Base-by-base conservation (phyloP, 108 stramenopile species). In the Skeletonema costatum region DNA sequence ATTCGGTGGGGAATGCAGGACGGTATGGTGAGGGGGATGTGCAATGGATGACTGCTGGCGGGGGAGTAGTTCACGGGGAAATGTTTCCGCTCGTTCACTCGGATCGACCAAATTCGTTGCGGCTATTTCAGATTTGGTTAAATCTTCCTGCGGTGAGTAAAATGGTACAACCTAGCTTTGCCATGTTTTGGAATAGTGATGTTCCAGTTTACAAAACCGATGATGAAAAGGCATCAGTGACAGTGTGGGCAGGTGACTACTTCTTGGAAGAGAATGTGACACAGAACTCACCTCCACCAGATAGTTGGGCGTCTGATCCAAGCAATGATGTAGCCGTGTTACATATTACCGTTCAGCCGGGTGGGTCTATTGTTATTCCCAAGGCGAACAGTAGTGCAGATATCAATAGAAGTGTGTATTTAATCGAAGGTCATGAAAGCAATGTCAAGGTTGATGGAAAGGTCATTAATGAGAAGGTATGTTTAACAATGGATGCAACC, bases 1-100 rank as follows among this genome's bases (percentile, higher is more conserved):
- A 97, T 78, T 83, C 76, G 32, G 38, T 85, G 25, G 94, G 94
- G 3, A 93, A 93, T 79, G 82, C 66, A 1, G 90, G 86, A 19
- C 71, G 87, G 6, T 91, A 89, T 77, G 92, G 92, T 9, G 46
- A 75, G 31, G 89, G 88, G 11, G 94, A 96, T 77, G 71, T 97
- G 5, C 97, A 97, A 80, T 96, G 93, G 94, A 93, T 97, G 94
- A 96, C 95, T 3, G 94, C 97, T 9, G 97, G 93, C 16, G 50
- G 58, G 0, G 97, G 97, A 14, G 76, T 96, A 25, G 87, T 93
- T 7, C 97, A 97, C 62, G 87, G 83, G 1, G 92, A 92, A 82
- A 90, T 88, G 86, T 90, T 90, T 63, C 89, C 88, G 7, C 72
- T 91, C 39, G 66, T 87, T 19, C 50, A 77, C 14, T 65, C 64